phyloP scores from a whole-genome alignment of 2,329 filamentous ascomycete genomes.

The Colletotrichum sp. region DNA sequence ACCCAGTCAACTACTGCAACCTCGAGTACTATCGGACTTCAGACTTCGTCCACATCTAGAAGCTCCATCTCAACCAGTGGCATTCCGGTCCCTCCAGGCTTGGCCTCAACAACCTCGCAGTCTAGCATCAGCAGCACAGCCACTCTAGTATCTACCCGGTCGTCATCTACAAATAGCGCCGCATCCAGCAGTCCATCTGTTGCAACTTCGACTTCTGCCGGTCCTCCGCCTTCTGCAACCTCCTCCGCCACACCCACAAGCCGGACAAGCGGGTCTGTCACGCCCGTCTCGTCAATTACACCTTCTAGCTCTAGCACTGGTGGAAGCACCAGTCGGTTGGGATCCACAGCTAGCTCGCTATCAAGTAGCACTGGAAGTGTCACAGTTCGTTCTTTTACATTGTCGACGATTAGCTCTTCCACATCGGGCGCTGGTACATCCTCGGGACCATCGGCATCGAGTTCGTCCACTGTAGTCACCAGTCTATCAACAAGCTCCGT shows the following conservation, averaged over 20 bases:
- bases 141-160: not conserved
- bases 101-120: not conserved
- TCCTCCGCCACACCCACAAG: not conserved
- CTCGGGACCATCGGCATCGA: accelerated
- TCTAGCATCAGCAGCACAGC: accelerated
- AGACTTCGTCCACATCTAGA: not conserved
- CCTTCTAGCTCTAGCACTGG: not conserved
- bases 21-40: not conserved
- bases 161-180: not conserved
- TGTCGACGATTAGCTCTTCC: not conserved
- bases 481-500: not conserved
- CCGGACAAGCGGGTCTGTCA: not conserved
- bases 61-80: not conserved
- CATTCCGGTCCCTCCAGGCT: not conserved
- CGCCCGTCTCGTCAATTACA: not conserved
- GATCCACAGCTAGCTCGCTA: not conserved
- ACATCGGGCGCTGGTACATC: not conserved
- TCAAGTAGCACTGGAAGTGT: not conserved
- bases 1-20: not conserved
- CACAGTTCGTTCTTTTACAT: not conserved
- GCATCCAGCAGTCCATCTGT: not conserved
- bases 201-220: not conserved
- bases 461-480: accelerated
- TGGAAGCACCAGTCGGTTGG: not conserved
- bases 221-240: not conserved